Base-by-base conservation (phyloP, 345 rosid genomes). In the Pistacia vera region DNA sequence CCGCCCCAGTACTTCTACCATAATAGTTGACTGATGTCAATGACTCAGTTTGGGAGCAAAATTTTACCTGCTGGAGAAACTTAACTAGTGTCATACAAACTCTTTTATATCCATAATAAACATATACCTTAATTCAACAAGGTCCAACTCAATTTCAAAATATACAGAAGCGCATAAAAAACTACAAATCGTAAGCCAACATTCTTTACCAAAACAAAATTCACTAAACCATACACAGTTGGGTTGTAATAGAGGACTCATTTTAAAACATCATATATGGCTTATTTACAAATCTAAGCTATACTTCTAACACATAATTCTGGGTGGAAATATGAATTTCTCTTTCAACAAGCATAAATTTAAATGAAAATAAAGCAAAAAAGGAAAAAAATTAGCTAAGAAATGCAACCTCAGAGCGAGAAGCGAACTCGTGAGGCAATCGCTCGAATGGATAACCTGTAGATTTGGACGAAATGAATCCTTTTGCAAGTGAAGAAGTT, bases 61-160 rank as follows among this genome's bases (percentile, higher is more conserved):
- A 54, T 36, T 66, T 78, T 58, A 71, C 67, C 90, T 79, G 84
- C 85, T 22, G 76, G 58, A 77, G 48, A 17, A 74, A 57, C 5
- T 70, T 65, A 16, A 2, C 20, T 35, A 70, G 18, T 13, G 55
- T 56, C 60, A 41, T 11, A 20, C 14, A 63, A 20, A 12, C 28
- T 22, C n/a, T 57, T 38, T 20, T 38, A 52, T 41, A 41, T 41
- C 8, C 46, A 6, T 6, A 41, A 5, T 41, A 5, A 5, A 41
- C 61, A 64, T 60, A 63, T 20, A 46, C 35, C 8, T 41, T 36
- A 61, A 64, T 33, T 61, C 8, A 17, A 61, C 14, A 68, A 13
- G 28, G 20, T 52, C 35, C 20, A 20, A 25, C 33, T 36, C n/a
- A 17, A 58, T 38, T 35, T 13, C 12, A 44, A 55, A 9, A 16